Percentiles rank a stretch among this genome's conserved stretches.
Evolutionary conservation across 805 yeast species (phyloP).

Genomic region (Sugiyamaella americana): DNA sequence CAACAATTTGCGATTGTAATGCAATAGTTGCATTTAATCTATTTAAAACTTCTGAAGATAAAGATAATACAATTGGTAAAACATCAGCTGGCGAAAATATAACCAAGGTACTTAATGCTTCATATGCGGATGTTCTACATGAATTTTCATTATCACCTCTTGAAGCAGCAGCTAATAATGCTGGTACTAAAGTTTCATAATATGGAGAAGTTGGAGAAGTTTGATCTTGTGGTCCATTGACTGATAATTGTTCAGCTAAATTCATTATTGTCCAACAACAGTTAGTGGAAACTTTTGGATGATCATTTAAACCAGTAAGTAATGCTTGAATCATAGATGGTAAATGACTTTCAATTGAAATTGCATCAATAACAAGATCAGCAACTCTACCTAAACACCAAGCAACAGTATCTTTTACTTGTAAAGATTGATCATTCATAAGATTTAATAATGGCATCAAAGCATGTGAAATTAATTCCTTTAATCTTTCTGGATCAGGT

Average conservation of each 20-base stretch:
- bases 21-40: constrained; percentile 66
- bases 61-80: constrained; percentile 57
- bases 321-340: constrained; percentile 71
- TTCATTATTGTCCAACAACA: constrained; percentile 97
- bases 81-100: constrained; percentile 66
- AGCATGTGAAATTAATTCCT: constrained; percentile 70
- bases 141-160: constrained; percentile 77
- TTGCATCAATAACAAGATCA: constrained; percentile 72
- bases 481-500: constrained; percentile 69
- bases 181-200: constrained; percentile 63
- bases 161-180: constrained; percentile 61
- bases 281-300: constrained; percentile 90
- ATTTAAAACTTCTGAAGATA: constrained; percentile 67
- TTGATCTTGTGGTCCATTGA: constrained; percentile 41
- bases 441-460: constrained; percentile 67
- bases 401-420: constrained; percentile 94
- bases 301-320: constrained; percentile 76
- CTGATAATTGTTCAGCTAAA: constrained; percentile 71
- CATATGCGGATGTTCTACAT: constrained; percentile 93
- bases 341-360: constrained; percentile 58
- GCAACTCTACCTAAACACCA: constrained; percentile 98
- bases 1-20: constrained; percentile 51
- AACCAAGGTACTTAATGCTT: constrained; percentile 81
- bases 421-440: constrained; percentile 68
- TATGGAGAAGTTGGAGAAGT: constrained; percentile 68